Evolutionary conservation across 2,329 filamentous ascomycete genomes (phyloP).

Genomic region (Phialophora chinensis): DNA sequence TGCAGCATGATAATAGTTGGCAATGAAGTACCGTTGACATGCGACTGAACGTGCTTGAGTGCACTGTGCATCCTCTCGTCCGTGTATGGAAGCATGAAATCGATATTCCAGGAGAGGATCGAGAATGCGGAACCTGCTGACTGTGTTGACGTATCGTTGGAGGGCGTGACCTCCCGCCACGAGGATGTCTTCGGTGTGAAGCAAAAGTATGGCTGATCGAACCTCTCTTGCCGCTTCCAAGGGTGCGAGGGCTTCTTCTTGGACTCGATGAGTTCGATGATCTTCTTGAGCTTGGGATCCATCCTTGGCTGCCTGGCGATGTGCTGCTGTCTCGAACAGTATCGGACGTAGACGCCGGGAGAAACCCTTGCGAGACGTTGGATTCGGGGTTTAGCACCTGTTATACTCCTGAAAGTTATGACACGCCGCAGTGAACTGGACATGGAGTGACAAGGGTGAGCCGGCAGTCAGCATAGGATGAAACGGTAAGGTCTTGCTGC

Average conservation of each 20-base stretch:
- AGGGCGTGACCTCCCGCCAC: constrained; percentile 29
- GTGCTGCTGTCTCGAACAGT: not conserved
- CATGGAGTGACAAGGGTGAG: not conserved
- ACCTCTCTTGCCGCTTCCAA: constrained; percentile 38
- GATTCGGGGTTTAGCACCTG: not conserved
- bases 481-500: not conserved
- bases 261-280: constrained; percentile 35
- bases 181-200: constrained; percentile 28
- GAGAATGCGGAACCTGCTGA: constrained; percentile 36
- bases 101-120: constrained; percentile 58
- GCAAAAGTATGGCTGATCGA: constrained; percentile 37
- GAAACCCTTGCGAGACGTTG: not conserved
- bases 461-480: not conserved
- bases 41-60: constrained; percentile 47
- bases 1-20: constrained; percentile 58
- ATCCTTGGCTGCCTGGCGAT: constrained; percentile 7
- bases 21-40: constrained; percentile 39
- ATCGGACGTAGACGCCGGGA: not conserved
- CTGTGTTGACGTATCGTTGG: not conserved
- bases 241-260: constrained; percentile 36
- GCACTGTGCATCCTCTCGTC: constrained; percentile 52
- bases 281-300: constrained; percentile 32
- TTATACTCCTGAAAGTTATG: not conserved
- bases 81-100: constrained; percentile 50
- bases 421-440: not conserved